Evolutionary conservation across 768 basidiomycete genomes (phyloP).

Genomic region (Heimioporus sp.): DNA sequence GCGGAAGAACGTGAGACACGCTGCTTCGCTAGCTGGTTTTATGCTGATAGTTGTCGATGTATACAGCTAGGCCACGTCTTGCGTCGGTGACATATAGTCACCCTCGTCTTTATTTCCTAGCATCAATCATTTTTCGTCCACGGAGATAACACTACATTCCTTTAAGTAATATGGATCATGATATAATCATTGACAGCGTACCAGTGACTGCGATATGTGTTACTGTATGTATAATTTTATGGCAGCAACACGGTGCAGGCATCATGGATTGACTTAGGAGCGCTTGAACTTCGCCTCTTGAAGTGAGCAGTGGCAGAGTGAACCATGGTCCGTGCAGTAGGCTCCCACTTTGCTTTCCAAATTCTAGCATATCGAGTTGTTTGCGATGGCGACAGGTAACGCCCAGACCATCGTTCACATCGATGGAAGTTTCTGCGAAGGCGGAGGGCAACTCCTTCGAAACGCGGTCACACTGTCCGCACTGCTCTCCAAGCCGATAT

Average conservation of each 20-base stretch:
- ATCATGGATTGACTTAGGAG: no score
- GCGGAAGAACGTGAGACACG: constrained; percentile 43
- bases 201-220: constrained; percentile 7
- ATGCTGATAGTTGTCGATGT: neutral
- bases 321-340: no score
- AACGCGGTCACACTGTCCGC: constrained; percentile 68
- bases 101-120: neutral
- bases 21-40: neutral
- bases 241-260: neutral
- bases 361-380: neutral
- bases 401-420: constrained; percentile 24
- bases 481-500: constrained; percentile 57
- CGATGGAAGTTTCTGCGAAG: constrained; percentile 47
- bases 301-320: no score
- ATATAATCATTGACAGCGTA: neutral
- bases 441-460: constrained; percentile 73
- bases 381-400: constrained; percentile 8
- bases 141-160: constrained; percentile 13
- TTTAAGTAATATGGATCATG: constrained; percentile 9
- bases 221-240: neutral
- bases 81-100: constrained; percentile 15
- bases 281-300: no score
- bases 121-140: constrained; percentile 1
- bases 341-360: neutral
- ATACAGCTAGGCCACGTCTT: constrained; percentile 30